Conservation (phyloP, 2,329 filamentous ascomycete species). For the Cercospora berteroae region DNA sequence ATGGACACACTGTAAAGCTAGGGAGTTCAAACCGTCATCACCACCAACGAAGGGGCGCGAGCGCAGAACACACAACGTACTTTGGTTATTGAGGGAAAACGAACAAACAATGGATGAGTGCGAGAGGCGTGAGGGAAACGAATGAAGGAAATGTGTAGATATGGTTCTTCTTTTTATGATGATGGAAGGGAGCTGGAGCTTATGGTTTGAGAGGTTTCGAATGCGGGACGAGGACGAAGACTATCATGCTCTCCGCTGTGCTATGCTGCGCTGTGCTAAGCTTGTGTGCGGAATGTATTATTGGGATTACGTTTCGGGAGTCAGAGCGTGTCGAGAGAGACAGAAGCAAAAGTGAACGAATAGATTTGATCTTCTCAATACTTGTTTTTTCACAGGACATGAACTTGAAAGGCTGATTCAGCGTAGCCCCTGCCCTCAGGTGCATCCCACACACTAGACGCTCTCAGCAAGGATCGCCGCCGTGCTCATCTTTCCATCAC, state of each 20-base stretch:
- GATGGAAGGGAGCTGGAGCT: background rate
- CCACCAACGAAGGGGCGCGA: background rate
- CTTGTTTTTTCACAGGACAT: background rate
- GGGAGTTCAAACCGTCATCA: background rate
- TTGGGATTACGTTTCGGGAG: background rate
- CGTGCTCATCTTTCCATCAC: background rate
- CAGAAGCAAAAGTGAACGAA: background rate
- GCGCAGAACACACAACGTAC: background rate
- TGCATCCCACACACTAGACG: background rate
- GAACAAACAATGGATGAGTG: background rate
- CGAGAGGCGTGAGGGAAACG: background rate
- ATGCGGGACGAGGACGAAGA: background rate
- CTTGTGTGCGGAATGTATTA: constrained; percentile 2
- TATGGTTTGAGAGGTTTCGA: background rate
- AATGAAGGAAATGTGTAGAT: background rate
- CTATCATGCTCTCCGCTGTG: background rate
- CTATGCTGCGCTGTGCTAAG: background rate
- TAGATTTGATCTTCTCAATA: background rate
- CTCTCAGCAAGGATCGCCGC: background rate
- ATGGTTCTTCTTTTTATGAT: constrained; percentile 4
- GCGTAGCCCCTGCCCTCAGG: background rate
- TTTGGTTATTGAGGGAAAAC: background rate
- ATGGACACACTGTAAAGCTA: background rate
- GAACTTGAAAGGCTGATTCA: background rate
- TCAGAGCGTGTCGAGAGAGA: background rate